These are phyloP conservation scores for Acanthamoeba culbertsoni DNA, from an alignment of 208 protist genomes.

Conservation along the genomic window DNA sequence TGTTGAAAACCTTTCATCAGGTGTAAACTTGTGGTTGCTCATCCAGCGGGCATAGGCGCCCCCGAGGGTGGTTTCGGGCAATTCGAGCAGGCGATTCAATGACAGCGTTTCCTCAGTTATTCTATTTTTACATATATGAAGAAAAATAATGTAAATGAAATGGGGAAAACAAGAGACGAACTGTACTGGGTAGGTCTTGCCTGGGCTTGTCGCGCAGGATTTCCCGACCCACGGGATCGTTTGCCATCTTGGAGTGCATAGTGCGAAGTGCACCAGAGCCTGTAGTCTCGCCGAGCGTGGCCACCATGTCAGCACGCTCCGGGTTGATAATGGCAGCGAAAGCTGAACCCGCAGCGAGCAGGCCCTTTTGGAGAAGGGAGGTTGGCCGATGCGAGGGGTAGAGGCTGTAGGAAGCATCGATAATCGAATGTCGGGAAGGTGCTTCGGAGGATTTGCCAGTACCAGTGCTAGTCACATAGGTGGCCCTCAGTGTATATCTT, in stretches of 20 bases:
- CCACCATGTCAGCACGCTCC: conserved; percentile 72
- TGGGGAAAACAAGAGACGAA: neutral
- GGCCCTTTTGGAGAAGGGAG: conserved; percentile 22
- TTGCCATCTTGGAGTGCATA: conserved; percentile 69
- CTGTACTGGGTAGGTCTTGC: neutral
- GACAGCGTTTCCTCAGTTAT: conserved; percentile 56
- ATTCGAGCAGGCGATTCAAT: conserved; percentile 32
- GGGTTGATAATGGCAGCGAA: conserved; percentile 19
- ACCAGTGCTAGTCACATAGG: no score
- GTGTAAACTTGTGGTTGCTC: conserved; percentile 55
- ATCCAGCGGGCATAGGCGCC: conserved; percentile 77
- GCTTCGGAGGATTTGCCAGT: neutral
- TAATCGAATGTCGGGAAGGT: neutral
- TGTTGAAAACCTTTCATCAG: conserved; percentile 76
- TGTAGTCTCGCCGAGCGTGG: conserved; percentile 81
- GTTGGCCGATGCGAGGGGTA: neutral
- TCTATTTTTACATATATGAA: neutral
- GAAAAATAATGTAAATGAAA: neutral
- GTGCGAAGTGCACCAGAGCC: conserved; percentile 63
- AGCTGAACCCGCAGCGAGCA: conserved; percentile 11
- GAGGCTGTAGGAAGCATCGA: neutral
- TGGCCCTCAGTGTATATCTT: no score
- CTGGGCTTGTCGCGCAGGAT: conserved; percentile 68
- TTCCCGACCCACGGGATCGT: conserved; percentile 50
- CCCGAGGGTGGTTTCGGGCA: conserved; percentile 75